Evolutionary conservation across 495 filamentous ascomycete species (phyloP).

Genomic region (Neurospora discreta): DNA sequence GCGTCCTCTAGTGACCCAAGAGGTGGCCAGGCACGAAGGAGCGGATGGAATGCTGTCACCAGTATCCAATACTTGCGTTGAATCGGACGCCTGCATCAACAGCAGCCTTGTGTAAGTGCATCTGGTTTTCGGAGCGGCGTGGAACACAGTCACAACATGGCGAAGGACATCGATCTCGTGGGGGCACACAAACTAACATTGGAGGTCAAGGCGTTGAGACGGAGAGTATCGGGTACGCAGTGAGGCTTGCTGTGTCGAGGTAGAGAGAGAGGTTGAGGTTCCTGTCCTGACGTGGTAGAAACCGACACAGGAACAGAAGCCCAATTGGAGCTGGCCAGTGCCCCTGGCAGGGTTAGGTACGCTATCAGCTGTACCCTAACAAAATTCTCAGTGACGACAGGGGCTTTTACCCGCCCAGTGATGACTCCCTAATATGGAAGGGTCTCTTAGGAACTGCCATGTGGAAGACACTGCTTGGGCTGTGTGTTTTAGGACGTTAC

Average conservation of each 20-base stretch:
- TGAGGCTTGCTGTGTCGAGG: neutral
- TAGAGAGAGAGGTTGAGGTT: neutral
- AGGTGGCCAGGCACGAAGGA: neutral
- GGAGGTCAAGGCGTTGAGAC: neutral
- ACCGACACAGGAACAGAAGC: neutral
- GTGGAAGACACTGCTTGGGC: neutral
- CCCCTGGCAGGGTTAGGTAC: neutral
- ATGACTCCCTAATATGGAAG: neutral
- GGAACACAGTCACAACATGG: neutral
- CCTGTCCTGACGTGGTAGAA: neutral
- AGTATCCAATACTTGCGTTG: neutral
- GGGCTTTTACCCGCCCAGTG: neutral
- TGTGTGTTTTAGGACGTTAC: neutral
- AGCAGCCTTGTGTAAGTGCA: neutral
- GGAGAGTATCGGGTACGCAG: neutral
- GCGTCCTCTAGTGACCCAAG: neutral
- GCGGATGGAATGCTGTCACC: neutral
- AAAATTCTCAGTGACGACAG: neutral
- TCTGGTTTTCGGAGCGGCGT: neutral
- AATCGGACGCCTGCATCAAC: neutral
- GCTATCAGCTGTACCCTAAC: neutral
- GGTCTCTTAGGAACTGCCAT: neutral
- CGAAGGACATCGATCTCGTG: neutral
- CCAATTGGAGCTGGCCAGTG: neutral
- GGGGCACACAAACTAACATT: neutral